Percentiles rank a stretch among this genome's conserved stretches.
Evolutionary conservation across 2,329 filamentous ascomycete genomes (phyloP).

Genomic region (Coniosporium tulheliwenetii): DNA sequence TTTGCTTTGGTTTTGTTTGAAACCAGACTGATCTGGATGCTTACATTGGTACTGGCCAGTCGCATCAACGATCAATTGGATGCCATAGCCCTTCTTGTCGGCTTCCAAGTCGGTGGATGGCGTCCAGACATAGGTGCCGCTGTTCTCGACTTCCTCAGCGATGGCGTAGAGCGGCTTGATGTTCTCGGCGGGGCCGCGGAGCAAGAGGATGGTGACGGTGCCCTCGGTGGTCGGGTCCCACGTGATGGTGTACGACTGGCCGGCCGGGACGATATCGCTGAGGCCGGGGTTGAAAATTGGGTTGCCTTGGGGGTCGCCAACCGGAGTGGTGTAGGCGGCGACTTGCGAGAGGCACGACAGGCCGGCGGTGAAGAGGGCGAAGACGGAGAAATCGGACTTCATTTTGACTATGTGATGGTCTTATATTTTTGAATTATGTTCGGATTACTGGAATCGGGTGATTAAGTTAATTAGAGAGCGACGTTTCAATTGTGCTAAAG

Average conservation of each 20-base stretch:
- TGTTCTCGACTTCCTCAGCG: conserved; percentile 39
- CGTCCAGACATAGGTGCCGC: conserved; percentile 39
- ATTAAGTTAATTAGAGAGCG: too few relatives aligned
- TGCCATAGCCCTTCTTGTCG: conserved; percentile 39
- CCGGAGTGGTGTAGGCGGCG: conserved; percentile 19
- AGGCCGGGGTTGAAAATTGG: conserved; percentile 36
- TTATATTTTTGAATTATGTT: too few relatives aligned
- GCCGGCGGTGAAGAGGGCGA: conserved; percentile 37
- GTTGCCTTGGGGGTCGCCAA: conserved; percentile 31
- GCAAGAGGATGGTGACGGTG: conserved; percentile 42
- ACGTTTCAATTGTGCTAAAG: too few relatives aligned
- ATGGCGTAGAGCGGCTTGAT: conserved; percentile 34
- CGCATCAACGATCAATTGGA: conserved; percentile 44
- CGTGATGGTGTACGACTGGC: conserved; percentile 40
- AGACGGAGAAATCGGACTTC: conserved; percentile 19
- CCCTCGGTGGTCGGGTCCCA: conserved; percentile 36
- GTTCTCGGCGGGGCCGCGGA: conserved; percentile 42
- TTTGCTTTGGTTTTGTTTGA: too few relatives aligned
- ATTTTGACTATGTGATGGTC: conserved; percentile 3
- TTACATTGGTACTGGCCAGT: conserved; percentile 43
- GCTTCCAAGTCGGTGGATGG: conserved; percentile 30
- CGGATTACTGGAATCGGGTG: too few relatives aligned
- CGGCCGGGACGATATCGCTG: conserved; percentile 37
- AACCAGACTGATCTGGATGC: not conserved
- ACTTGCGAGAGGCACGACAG: conserved; percentile 33